phyloP scores from a whole-genome alignment of 805 yeast genomes.

The Yarrowia bubula region DNA sequence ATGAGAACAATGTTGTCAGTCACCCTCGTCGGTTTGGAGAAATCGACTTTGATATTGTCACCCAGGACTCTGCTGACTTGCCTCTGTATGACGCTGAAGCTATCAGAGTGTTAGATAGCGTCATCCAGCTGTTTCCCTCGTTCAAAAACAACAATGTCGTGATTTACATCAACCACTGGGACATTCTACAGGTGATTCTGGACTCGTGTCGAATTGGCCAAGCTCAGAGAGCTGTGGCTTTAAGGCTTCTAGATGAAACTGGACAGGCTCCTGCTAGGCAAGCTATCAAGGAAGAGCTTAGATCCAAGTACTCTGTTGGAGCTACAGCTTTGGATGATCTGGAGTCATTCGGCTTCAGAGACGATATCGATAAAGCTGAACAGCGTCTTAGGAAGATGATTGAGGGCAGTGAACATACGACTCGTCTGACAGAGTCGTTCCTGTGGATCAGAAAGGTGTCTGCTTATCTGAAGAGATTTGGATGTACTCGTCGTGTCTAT shows the following conservation, averaged over 20 bases:
- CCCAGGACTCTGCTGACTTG: slow-evolving; percentile 47
- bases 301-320: slow-evolving; percentile 69
- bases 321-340: slow-evolving; percentile 80
- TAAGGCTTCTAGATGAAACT: slow-evolving; percentile 69
- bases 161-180: slow-evolving; percentile 76
- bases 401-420: slow-evolving; percentile 67
- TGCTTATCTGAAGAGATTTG: slow-evolving; percentile 54
- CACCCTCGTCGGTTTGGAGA: slow-evolving; percentile 80
- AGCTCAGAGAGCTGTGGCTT: slow-evolving; percentile 67
- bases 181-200: slow-evolving; percentile 68
- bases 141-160: slow-evolving; percentile 55
- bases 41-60: slow-evolving; percentile 79
- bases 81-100: slow-evolving; percentile 83
- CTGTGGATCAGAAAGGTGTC: slow-evolving; percentile 60
- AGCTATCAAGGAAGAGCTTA: slow-evolving; percentile 55
- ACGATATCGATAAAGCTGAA: slow-evolving; percentile 63
- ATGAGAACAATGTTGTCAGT: slow-evolving; percentile 51
- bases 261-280: slow-evolving; percentile 66
- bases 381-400: slow-evolving; percentile 63
- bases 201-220: slow-evolving; percentile 79
- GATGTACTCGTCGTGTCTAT: slow-evolving; percentile 55
- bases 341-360: slow-evolving; percentile 72
- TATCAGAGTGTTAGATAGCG: slow-evolving; percentile 75
- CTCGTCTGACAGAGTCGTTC: slow-evolving; percentile 61
- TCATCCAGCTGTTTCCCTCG: slow-evolving; percentile 63